phyloP scores from a whole-genome alignment of 176 grass and related monocot genomes.

The Raddia guianensis region DNA sequence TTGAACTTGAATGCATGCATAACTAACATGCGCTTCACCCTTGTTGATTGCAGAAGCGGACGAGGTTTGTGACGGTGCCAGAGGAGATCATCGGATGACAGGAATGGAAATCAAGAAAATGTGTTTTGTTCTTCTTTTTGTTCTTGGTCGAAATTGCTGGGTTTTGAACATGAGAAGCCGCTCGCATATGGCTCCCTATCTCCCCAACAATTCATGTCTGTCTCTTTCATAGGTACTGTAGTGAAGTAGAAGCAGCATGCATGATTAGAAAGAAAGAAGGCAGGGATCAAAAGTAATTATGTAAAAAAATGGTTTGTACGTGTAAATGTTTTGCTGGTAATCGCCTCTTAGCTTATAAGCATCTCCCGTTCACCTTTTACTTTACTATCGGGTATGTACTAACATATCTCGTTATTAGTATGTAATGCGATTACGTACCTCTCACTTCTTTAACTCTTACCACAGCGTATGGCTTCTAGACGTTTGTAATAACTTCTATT shows the following conservation, averaged over 20 bases:
- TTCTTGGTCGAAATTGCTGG: constrained; percentile 24
- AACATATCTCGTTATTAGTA: too few relatives aligned
- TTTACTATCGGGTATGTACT: too few relatives aligned
- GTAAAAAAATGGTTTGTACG: background rate
- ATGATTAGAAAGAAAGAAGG: background rate
- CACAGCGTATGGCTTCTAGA: too few relatives aligned
- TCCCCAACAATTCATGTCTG: constrained; percentile 21
- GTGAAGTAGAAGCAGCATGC: background rate
- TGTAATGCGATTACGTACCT: too few relatives aligned
- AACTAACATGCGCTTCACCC: background rate
- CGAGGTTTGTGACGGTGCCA: constrained; percentile 69
- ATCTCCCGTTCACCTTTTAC: too few relatives aligned
- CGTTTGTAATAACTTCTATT: too few relatives aligned
- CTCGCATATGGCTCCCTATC: constrained; percentile 67
- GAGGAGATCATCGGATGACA: constrained; percentile 84
- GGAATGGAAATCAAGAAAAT: background rate
- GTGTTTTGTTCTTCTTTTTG: background rate
- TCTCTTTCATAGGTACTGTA: background rate
- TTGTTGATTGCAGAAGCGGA: constrained; percentile 63
- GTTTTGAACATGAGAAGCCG: constrained; percentile 77
- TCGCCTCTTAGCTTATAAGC: too few relatives aligned
- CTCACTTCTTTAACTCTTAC: too few relatives aligned
- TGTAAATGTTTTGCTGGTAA: too few relatives aligned
- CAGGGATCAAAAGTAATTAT: too few relatives aligned
- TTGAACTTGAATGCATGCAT: background rate